Percentiles rank a stretch among this genome's conserved stretches.
Evolutionary conservation across 2,329 filamentous ascomycete genomes (phyloP).

Genomic region (Trichothecium roseum): DNA sequence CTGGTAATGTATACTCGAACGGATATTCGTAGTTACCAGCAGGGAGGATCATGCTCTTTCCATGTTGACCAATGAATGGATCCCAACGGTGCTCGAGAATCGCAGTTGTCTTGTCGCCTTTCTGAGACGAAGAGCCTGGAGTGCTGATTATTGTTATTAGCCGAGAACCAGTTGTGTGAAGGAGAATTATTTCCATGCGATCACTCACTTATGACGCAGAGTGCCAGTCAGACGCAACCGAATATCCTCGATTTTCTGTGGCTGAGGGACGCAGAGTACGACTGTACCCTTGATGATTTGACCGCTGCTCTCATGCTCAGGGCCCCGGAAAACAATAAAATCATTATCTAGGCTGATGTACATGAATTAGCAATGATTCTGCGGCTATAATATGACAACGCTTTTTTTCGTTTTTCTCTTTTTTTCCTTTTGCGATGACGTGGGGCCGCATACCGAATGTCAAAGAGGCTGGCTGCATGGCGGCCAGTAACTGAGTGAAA

Average conservation of each 20-base stretch:
- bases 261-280: conserved; percentile 60
- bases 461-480: conserved; percentile 43
- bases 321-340: conserved; percentile 69
- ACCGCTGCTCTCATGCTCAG: conserved; percentile 64
- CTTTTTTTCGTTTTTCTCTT: background rate
- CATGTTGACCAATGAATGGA: conserved; percentile 49
- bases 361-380: conserved; percentile 5
- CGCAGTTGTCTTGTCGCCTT: conserved; percentile 44
- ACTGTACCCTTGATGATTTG: conserved; percentile 64
- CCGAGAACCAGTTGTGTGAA: background rate
- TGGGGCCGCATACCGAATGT: conserved; percentile 40
- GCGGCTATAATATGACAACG: background rate
- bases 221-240: conserved; percentile 62
- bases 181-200: background rate
- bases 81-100: conserved; percentile 63
- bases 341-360: conserved; percentile 59
- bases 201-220: conserved; percentile 53
- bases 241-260: conserved; percentile 63
- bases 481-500: conserved; percentile 42
- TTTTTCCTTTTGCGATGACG: no score
- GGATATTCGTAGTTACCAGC: conserved; percentile 79
- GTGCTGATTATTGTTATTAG: conserved; percentile 31
- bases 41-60: conserved; percentile 48
- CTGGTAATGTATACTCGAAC: conserved; percentile 65
- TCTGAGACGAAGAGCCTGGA: conserved; percentile 48